Percentiles rank a stretch among this genome's conserved stretches.
Conservation (phyloP, 1,284 basidiomycete species). For the Schizophyllum amplum region DNA sequence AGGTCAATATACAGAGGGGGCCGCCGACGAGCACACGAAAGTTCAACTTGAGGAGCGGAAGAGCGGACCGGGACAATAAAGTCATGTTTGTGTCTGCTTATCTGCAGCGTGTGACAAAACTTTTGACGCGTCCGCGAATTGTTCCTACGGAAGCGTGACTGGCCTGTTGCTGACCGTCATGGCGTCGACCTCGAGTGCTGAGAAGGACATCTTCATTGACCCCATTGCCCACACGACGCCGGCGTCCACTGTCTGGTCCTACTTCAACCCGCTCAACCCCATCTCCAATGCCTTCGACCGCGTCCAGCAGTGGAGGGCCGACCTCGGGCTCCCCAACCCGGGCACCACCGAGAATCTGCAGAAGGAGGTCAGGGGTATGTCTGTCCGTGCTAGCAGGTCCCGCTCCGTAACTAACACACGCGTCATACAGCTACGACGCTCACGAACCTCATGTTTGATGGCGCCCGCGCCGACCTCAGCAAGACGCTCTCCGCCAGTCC, state of each 20-base stretch:
- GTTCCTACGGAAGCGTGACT: slow-evolving; percentile 2
- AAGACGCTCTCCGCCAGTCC: slow-evolving; percentile 93
- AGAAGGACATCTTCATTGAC: slow-evolving; percentile 28
- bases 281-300: slow-evolving; percentile 61
- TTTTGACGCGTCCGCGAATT: background rate
- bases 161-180: slow-evolving; percentile 22
- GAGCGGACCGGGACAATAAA: slow-evolving; percentile 1
- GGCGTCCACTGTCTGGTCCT: slow-evolving; percentile 19
- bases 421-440: slow-evolving; percentile 72
- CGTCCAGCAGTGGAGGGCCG: slow-evolving; percentile 73
- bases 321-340: slow-evolving; percentile 78
- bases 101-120: background rate
- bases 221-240: slow-evolving; percentile 17
- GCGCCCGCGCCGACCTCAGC: slow-evolving; percentile 90
- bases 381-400: background rate
- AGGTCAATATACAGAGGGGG: too few species aligned
- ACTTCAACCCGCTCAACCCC: slow-evolving; percentile 37
- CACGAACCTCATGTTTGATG: slow-evolving; percentile 96
- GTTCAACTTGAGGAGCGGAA: background rate
- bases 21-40: too few species aligned
- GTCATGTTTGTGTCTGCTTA: slow-evolving; percentile 21
- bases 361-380: slow-evolving; percentile 82
- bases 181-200: slow-evolving; percentile 31
- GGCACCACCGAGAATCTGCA: slow-evolving; percentile 87
- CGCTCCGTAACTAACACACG: slow-evolving; percentile 9